Evolutionary conservation across 164 flowering plant species (phyloP), one percentile per base, ranked within the genome.

Genomic region (Annona squamosa): DNA sequence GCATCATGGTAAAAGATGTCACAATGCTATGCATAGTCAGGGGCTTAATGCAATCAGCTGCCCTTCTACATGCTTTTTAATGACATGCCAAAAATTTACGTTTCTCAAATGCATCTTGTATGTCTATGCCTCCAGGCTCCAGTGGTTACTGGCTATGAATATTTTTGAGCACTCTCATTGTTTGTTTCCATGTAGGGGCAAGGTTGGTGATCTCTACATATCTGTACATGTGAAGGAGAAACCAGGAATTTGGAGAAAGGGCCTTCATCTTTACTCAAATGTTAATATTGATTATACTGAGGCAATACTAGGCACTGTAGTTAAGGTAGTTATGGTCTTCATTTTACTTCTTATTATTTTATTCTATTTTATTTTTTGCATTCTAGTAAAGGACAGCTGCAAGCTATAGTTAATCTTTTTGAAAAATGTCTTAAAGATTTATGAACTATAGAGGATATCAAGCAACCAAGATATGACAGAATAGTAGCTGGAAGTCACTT

Each of bases 291-390:
- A 89, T 80, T 95, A 80, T 77, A 95, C 92, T 44, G 92, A 95
- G 59, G 99, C 99, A 47, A 91, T 93, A 71, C 80, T 95, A 5
- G 99, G 98, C 69, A 85, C 95, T 73, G 78, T 77, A 48, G 69
- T 81, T 46, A 86, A 91, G 97, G 99, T 91, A 80, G 70, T 67
- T 69, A 43, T 48, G 1, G 61, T 66, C 13, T 9, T 10, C 13
- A 52, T 52, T 52, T 10, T 16, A 52, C 13, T 52, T 52, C 59
- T 26, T 26, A 26, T 26, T 26, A 26, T 26, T 26, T 26, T 26
- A 26, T 26, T 26, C 37, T 7, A 16, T 56, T 56, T 56, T 56
- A 6, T 56, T 56, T 56, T 56, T 2, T 2, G 1, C 61, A 7
- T 56, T 56, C 2, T 6, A 56, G 7, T 56, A 16, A 56, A 56